phyloP scores from a whole-genome alignment of 2,329 filamentous ascomycete genomes.

The Hypoxylon sp. region DNA sequence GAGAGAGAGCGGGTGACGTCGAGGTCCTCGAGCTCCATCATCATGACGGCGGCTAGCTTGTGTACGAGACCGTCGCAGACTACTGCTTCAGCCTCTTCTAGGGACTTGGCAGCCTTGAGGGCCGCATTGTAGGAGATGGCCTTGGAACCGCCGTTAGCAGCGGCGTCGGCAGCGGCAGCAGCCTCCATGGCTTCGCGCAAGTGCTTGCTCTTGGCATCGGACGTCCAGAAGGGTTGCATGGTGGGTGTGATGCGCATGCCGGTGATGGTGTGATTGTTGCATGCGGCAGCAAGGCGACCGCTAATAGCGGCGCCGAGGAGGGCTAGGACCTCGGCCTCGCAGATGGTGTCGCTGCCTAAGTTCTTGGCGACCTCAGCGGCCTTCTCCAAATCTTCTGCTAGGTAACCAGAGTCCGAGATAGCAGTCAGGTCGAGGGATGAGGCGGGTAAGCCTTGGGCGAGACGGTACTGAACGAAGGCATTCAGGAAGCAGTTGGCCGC shows the following conservation, averaged over 20 bases:
- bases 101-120: constrained; percentile 58
- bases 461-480: constrained; percentile 58
- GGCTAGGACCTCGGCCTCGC: constrained; percentile 67
- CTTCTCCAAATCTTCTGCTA: constrained; percentile 61
- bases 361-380: constrained; percentile 63
- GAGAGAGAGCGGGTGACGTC: constrained; percentile 59
- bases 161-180: constrained; percentile 54
- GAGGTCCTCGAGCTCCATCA: constrained; percentile 64
- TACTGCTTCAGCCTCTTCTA: constrained; percentile 61
- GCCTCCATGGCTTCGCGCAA: constrained; percentile 60
- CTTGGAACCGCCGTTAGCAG: constrained; percentile 40
- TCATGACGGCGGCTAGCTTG: constrained; percentile 64
- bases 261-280: constrained; percentile 66
- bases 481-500: constrained; percentile 64
- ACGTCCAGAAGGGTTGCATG: constrained; percentile 65
- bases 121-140: constrained; percentile 60
- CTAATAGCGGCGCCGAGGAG: constrained; percentile 65
- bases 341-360: constrained; percentile 63
- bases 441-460: constrained; percentile 57
- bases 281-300: constrained; percentile 58
- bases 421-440: constrained; percentile 66
- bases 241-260: constrained; percentile 64
- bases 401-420: constrained; percentile 64
- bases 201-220: constrained; percentile 67
- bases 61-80: constrained; percentile 61